Evolutionary conservation across 2,329 filamentous ascomycete species (phyloP).

Genomic region (Ophiostoma triangulosporum): DNA sequence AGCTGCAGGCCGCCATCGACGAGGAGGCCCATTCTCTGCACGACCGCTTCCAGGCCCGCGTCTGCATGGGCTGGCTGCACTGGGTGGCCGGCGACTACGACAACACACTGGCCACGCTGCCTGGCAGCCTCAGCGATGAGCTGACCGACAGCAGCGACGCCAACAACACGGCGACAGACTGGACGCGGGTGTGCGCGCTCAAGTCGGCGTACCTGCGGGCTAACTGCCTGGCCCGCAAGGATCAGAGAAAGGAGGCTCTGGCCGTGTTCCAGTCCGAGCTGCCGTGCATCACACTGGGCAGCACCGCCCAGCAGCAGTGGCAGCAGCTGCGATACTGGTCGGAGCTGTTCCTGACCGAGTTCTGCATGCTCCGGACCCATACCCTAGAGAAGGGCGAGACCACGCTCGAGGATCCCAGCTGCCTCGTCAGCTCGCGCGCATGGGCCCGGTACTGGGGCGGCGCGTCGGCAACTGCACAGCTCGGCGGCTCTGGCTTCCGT

Average conservation of each 20-base stretch:
- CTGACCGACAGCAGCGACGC: conserved; percentile 32
- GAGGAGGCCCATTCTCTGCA: conserved; percentile 39
- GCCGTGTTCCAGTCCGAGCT: conserved; percentile 52
- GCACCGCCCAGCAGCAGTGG: conserved; percentile 36
- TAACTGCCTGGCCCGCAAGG: conserved; percentile 39
- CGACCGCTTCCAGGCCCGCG: conserved; percentile 62
- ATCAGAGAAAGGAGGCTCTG: conserved; percentile 44
- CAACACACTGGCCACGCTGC: conserved; percentile 46
- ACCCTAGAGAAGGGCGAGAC: conserved; percentile 38
- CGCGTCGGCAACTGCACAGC: conserved; percentile 29
- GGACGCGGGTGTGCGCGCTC: conserved; percentile 70
- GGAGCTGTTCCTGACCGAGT: conserved; percentile 62
- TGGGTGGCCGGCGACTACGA: conserved; percentile 61
- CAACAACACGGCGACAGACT: conserved; percentile 46
- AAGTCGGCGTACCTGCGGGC: conserved; percentile 70
- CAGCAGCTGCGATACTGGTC: conserved; percentile 65
- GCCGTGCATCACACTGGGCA: conserved; percentile 44
- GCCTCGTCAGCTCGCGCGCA: conserved; percentile 44
- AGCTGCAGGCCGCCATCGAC: conserved; percentile 43
- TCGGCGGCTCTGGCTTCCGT: conserved; percentile 44
- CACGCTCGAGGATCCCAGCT: conserved; percentile 36
- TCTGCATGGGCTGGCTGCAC: conserved; percentile 75
- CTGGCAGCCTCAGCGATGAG: conserved; percentile 42
- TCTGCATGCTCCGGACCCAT: conserved; percentile 55
- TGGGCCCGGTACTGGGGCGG: conserved; percentile 59